A percentile compares a stretch with the other conserved stretches of the same genome.
phyloP scores from a whole-genome alignment of 257 asterid species.

The Fraxinus cuspidata region DNA sequence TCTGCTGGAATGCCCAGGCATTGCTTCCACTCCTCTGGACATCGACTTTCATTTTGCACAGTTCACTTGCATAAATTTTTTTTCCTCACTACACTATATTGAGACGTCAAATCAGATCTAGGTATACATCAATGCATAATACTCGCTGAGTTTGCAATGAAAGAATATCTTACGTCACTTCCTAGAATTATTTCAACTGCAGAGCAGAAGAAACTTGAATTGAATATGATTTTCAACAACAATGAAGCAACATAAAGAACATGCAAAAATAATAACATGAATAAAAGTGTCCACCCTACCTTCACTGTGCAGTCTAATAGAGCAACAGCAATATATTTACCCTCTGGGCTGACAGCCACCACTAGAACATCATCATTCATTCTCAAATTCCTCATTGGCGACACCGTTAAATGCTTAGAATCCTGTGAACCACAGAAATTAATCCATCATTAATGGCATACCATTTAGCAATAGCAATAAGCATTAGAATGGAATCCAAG shows the following conservation, averaged over 20 bases:
- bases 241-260: conserved; percentile 4
- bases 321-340: conserved; percentile 85
- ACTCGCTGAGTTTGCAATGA: background rate
- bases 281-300: conserved; percentile 40
- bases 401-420: conserved; percentile 54
- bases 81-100: no score
- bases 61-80: no score
- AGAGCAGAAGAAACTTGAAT: background rate
- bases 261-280: background rate
- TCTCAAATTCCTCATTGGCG: conserved; percentile 65
- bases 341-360: conserved; percentile 80
- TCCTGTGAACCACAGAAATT: conserved; percentile 46
- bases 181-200: background rate
- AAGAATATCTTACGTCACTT: background rate
- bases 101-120: no score
- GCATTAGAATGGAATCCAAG: background rate
- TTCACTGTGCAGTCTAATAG: conserved; percentile 78
- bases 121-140: background rate
- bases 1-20: no score
- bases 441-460: conserved; percentile 12
- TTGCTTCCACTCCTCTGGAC: no score
- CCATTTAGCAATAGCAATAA: background rate
- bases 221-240: background rate
- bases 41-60: no score
- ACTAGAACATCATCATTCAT: conserved; percentile 86